Evolutionary conservation across 768 basidiomycete genomes (phyloP).

Genomic region (Amanita phalloides): DNA sequence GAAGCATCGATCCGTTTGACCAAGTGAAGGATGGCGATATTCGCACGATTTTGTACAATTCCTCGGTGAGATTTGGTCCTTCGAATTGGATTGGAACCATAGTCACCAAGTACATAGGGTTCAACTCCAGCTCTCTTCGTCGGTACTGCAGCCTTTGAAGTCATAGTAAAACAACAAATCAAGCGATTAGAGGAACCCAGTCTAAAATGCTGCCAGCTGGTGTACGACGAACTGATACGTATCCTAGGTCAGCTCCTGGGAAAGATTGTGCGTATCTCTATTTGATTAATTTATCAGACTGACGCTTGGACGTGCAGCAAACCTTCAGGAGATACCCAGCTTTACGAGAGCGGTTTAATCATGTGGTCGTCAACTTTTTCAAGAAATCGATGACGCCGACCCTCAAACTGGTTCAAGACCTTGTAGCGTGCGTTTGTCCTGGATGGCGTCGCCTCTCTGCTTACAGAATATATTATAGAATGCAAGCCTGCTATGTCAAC

Average conservation of each 20-base stretch:
- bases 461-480: conserved; percentile 31
- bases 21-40: conserved; percentile 99
- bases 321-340: conserved; percentile 94
- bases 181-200: conserved; percentile 91
- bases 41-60: conserved; percentile 92
- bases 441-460: background rate
- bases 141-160: conserved; percentile 94
- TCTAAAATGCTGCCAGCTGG: conserved; percentile 88
- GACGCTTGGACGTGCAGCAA: conserved; percentile 42
- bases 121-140: conserved; percentile 96
- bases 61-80: conserved; percentile 68
- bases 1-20: conserved; percentile 95
- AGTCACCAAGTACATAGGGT: conserved; percentile 43
- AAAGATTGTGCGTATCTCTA: conserved; percentile 60
- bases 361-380: conserved; percentile 95
- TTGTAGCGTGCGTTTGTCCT: conserved; percentile 61
- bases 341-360: conserved; percentile 92
- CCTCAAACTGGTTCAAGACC: conserved; percentile 85
- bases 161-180: conserved; percentile 99
- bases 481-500: conserved; percentile 99
- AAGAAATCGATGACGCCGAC: conserved; percentile 91
- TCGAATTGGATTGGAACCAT: background rate
- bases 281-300: background rate
- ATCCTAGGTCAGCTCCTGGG: conserved; percentile 85
- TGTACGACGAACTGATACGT: conserved; percentile 95